Evolutionary conservation across 495 filamentous ascomycete species (phyloP).

Genomic region (Tricharina praecox): DNA sequence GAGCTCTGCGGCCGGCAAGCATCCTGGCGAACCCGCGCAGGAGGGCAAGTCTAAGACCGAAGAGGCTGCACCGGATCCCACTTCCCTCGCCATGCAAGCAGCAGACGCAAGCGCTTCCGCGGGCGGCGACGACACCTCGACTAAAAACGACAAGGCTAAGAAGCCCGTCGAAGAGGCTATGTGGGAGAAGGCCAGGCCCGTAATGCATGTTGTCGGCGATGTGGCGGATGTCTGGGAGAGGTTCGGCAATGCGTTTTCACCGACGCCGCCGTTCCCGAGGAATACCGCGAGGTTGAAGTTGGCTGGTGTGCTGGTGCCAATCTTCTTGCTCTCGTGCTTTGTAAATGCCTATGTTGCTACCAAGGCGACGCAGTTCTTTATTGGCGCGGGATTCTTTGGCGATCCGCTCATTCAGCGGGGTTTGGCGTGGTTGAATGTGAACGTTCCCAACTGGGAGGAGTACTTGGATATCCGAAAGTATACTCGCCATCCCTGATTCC

Average conservation of each 20-base stretch:
- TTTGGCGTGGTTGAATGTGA: conserved; percentile 44
- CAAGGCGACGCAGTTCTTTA: conserved; percentile 46
- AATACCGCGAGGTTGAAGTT: conserved; percentile 46
- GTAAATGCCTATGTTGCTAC: conserved; percentile 56
- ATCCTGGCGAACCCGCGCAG: conserved; percentile 35
- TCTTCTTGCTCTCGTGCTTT: conserved; percentile 43
- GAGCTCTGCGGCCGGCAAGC: conserved; percentile 56
- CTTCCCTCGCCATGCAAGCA: conserved; percentile 36
- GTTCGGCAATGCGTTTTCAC: conserved; percentile 62
- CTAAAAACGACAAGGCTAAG: conserved; percentile 63
- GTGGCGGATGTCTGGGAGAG: conserved; percentile 65
- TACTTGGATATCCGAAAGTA: conserved; percentile 53
- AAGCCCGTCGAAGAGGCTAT: conserved; percentile 65
- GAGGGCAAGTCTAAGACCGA: conserved; percentile 29
- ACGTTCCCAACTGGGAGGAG: conserved; percentile 60
- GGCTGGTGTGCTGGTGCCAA: conserved; percentile 37
- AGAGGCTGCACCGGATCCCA: conserved; percentile 42
- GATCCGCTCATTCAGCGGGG: conserved; percentile 51
- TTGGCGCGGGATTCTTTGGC: conserved; percentile 63
- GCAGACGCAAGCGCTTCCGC: conserved; percentile 40
- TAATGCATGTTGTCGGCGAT: conserved; percentile 61
- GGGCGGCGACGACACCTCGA: conserved; percentile 30
- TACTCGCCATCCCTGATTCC: neutral
- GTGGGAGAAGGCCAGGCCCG: conserved; percentile 54
- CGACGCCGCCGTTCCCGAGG: conserved; percentile 58